Evolutionary conservation across 2,329 filamentous ascomycete species (phyloP).

Genomic region (Stagonosporopsis tanaceti): DNA sequence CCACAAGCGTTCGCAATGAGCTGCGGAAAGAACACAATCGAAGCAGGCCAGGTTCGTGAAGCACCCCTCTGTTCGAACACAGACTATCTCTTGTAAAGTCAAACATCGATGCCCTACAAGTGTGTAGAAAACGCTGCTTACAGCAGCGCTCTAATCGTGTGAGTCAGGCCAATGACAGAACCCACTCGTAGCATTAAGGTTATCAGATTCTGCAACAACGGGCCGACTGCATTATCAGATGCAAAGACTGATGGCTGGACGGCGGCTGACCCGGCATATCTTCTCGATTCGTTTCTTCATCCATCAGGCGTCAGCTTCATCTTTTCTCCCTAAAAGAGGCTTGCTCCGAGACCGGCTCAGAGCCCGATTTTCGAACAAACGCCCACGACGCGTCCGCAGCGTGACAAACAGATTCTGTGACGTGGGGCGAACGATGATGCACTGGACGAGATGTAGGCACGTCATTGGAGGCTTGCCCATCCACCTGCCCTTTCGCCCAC

Average conservation of each 20-base stretch:
- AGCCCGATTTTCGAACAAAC: slow-evolving; percentile 3
- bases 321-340: slow-evolving; percentile 4
- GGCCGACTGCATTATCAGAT: slow-evolving; percentile 22
- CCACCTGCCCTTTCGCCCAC: slow-evolving; percentile 23
- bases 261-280: slow-evolving; percentile 14
- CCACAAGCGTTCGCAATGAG: not conserved
- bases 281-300: not conserved
- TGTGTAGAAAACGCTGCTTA: not conserved
- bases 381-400: slow-evolving; percentile 6
- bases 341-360: slow-evolving; percentile 12
- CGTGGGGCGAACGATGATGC: slow-evolving; percentile 15
- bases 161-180: not conserved
- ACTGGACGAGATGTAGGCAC: slow-evolving; percentile 11
- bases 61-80: not conserved
- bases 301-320: not conserved
- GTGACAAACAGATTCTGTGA: slow-evolving; percentile 12
- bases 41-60: not conserved
- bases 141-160: not conserved
- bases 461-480: slow-evolving; percentile 21
- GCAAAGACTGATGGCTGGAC: slow-evolving; percentile 2
- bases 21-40: not conserved
- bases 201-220: slow-evolving; percentile 17
- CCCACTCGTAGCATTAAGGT: slow-evolving; percentile 4
- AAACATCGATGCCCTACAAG: not conserved
- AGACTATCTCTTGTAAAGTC: not conserved